Base-by-base conservation (phyloP, 768 basidiomycete genomes). In the Lactifluus hygrophoroides region DNA sequence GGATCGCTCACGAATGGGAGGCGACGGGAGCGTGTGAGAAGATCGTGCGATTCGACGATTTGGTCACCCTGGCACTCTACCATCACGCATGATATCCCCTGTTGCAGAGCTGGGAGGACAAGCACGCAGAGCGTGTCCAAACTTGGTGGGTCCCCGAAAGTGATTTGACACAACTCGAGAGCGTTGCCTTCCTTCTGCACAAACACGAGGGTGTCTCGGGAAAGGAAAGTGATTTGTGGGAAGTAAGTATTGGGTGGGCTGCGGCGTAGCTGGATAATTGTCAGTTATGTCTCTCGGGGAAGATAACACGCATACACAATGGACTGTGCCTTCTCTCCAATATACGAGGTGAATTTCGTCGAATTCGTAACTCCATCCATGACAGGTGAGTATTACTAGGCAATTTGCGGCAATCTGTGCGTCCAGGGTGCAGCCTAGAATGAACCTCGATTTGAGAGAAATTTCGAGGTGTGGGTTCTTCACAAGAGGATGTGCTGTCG, bases 21-120 rank as follows among this genome's bases (percentile, higher is more conserved):
- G 27, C 49, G 43, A 16, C 30, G 48, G 17, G 58, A 49, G 4
- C 54, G 48, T 17, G 17, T 51, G 19, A 51, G 42, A 13, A 55
- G 25, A 21, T 44, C 58, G 3, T 28, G 43, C 14, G 49, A 28
- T 3, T 54, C 35, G 10, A 60, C 49, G 21, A 60, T 30, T 40
- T 56, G 53, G 54, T 60, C 59, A 9, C 59, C 59, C 19, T 56
- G 59, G 21, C 59, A 60, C 37, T 60, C 59, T 6, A 56, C 54
- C 54, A 56, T 44, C 9, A 60, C 49, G 30, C 59, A 60, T 7
- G 48, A 25, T 50, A 60, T 60, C 1, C 59, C 59, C 14, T 27
- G 53, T 14, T 51, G 59, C 7, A 60, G 28, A 30, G 59, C 54
- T 7, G 59, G 59, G 6, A 60, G 43, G 25, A 55, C 54, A 30